These are phyloP conservation scores for Saprolegnia diclina DNA, from an alignment of 352 stramenopile species.

Conservation along the genomic window DNA sequence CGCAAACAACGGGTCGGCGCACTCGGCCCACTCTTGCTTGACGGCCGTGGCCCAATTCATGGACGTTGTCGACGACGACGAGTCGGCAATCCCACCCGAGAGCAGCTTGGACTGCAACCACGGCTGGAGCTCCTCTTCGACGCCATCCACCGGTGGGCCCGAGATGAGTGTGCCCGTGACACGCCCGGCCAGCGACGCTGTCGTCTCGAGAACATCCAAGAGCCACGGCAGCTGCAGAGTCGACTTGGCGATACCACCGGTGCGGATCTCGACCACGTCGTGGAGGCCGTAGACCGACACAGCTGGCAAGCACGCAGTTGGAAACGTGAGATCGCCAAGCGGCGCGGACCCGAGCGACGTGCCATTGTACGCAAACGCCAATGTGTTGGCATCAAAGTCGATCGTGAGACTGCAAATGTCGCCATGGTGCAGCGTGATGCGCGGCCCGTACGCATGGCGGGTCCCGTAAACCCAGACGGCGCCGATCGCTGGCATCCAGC, in stretches of 20 bases:
- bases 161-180: slow-evolving; percentile 69
- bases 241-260: slow-evolving; percentile 67
- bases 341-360: slow-evolving; percentile 41
- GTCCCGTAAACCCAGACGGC: slow-evolving; percentile 62
- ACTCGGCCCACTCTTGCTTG: not conserved
- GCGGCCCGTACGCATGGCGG: slow-evolving; percentile 45
- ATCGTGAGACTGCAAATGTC: slow-evolving; percentile 71
- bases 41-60: not conserved
- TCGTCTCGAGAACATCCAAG: slow-evolving; percentile 69
- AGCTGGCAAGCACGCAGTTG: slow-evolving; percentile 40
- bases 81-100: slow-evolving; percentile 51
- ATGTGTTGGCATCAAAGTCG: slow-evolving; percentile 65
- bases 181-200: slow-evolving; percentile 61
- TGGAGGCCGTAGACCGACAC: slow-evolving; percentile 66
- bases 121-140: slow-evolving; percentile 76
- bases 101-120: slow-evolving; percentile 80
- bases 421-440: slow-evolving; percentile 40
- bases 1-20: not conserved
- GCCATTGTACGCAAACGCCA: slow-evolving; percentile 74
- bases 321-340: slow-evolving; percentile 32
- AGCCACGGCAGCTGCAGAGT: slow-evolving; percentile 78
- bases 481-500: slow-evolving; percentile 81
- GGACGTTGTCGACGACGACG: not conserved
- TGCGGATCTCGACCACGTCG: slow-evolving; percentile 66
- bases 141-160: slow-evolving; percentile 59